These are phyloP conservation scores for Bolboschoenus planiculmis DNA, from an alignment of 176 grass and related monocot genomes.

Conservation along the genomic window DNA sequence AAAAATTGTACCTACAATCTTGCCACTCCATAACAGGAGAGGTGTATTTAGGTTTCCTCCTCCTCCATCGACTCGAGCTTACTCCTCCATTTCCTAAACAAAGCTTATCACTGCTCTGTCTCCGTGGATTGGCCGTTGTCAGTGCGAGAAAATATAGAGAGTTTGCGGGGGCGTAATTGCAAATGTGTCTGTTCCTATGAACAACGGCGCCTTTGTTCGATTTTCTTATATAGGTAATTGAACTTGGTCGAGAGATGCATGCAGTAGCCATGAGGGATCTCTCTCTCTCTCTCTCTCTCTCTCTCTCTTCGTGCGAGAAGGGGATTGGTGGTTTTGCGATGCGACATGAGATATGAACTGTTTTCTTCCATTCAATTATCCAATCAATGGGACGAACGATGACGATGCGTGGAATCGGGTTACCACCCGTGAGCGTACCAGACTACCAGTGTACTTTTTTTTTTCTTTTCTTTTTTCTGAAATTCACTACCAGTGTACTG, in stretches of 20 bases:
- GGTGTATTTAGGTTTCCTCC: conserved; percentile 12
- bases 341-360: background rate
- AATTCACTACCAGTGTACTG: too few relatives aligned
- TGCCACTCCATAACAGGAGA: conserved; percentile 39
- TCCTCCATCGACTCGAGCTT: conserved; percentile 3
- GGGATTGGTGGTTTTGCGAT: background rate
- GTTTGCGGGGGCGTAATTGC: background rate
- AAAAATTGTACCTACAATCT: conserved; percentile 30
- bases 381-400: background rate
- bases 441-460: too few relatives aligned
- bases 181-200: background rate
- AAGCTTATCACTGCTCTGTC: conserved; percentile 6
- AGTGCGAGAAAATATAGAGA: background rate
- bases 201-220: background rate
- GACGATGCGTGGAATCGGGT: background rate
- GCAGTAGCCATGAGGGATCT: conserved; percentile 5
- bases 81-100: background rate
- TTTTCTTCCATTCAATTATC: conserved; percentile 19
- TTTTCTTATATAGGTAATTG: background rate
- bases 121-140: too few relatives aligned
- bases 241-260: conserved; percentile 16
- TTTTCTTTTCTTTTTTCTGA: too few relatives aligned
- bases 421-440: too few relatives aligned
- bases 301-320: background rate
- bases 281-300: background rate